Base-by-base conservation (phyloP, 1,139 yeast species). In the Kodamaea anthophila region DNA sequence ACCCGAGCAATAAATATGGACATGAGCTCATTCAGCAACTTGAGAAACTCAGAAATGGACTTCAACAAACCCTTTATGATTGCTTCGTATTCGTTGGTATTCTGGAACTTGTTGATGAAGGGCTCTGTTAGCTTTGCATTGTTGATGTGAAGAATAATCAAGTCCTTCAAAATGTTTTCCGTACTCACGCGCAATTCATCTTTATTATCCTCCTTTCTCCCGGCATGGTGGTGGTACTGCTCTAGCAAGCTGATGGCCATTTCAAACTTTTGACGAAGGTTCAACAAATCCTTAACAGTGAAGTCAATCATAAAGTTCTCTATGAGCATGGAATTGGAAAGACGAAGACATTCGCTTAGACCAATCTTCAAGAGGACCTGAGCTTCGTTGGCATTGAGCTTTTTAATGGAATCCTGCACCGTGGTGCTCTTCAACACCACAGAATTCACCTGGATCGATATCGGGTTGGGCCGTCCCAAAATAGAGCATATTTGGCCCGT, bases 381-480 rank as follows among this genome's bases (percentile, higher is more conserved):
- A 3, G 60, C 57, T 24, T 43, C 46, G 15, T 49, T 46, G 24
- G 49, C 50, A 16, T 48, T 47, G 11, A 55, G 36, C 23, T 53
- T 49, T 20, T 47, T 37, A 24, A 39, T 26, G 3, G 44, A 20
- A 21, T 28, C 13, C 14, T 23, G 25, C 15, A 37, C 42, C 10
- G 45, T 40, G 3, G 47, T 31, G 24, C 55, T 43, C 35, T 49
- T 50, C 29, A 60, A 41, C 2, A 62, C 57, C 9, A 50, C 43
- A 18, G 64, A 64, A 38, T 65, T 66, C 22, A 70, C 65, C 37
- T 70, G 66, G 32, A 71, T 62, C 9, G 74, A 65, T 5, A 72
- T 70, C 1, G 78, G 78, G 38, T 70, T 71, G 8, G 78, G 77
- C 38, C 78, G 53, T 4, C 77, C 77, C 21, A 72, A 51, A 5